Conservation (phyloP, 1,284 basidiomycete species). For the Sparassis latifolia region DNA sequence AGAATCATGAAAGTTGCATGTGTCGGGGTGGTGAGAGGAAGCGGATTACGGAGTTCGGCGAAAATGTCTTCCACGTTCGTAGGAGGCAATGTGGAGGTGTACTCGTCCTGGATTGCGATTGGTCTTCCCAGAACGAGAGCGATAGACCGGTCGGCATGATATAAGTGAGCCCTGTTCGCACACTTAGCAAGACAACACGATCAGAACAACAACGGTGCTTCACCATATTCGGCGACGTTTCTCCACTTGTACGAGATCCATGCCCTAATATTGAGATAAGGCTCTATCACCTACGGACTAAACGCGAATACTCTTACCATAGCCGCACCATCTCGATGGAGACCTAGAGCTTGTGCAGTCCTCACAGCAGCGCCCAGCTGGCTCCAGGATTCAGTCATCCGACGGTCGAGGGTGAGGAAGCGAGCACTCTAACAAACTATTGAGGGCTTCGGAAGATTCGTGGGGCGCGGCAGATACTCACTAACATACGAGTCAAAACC, state of each 20-base stretch:
- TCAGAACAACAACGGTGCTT: slow-evolving; percentile 7
- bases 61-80: slow-evolving; percentile 73
- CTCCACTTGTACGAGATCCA: slow-evolving; percentile 79
- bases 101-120: slow-evolving; percentile 82
- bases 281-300: neutral
- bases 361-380: slow-evolving; percentile 89
- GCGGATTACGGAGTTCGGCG: slow-evolving; percentile 35
- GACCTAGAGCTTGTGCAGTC: slow-evolving; percentile 89
- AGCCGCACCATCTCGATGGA: slow-evolving; percentile 87
- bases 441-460: slow-evolving; percentile 9
- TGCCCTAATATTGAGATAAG: slow-evolving; percentile 37
- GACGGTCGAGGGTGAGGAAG: slow-evolving; percentile 84
- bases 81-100: slow-evolving; percentile 78
- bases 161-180: slow-evolving; percentile 73
- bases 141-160: slow-evolving; percentile 89
- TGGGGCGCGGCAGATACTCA: slow-evolving; percentile 30
- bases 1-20: slow-evolving; percentile 86
- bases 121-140: slow-evolving; percentile 90
- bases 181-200: neutral
- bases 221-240: slow-evolving; percentile 88
- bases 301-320: slow-evolving; percentile 43
- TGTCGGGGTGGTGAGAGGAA: slow-evolving; percentile 70
- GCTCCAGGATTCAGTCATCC: slow-evolving; percentile 93
- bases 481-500: slow-evolving; percentile 82
- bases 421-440: slow-evolving; percentile 64